These are phyloP conservation scores for Fusarium mundagurra DNA, from an alignment of 2,329 filamentous ascomycete species.

Conservation along the genomic window DNA sequence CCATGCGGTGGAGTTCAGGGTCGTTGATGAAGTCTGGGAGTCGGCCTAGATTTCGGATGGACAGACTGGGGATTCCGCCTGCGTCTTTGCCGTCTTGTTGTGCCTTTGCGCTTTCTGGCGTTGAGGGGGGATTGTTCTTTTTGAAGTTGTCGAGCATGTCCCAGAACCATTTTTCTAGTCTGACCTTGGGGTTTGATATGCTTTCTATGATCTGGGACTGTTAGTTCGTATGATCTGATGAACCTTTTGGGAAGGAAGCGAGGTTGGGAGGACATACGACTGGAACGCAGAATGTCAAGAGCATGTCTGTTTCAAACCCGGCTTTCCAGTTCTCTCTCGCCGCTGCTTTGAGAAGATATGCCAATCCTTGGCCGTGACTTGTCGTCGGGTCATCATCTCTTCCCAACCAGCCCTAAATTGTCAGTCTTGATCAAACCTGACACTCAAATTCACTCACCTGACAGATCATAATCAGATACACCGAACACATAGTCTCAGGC, in stretches of 20 bases:
- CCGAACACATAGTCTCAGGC: conserved; percentile 49
- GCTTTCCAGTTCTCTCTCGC: conserved; percentile 38
- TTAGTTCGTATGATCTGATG: too few relatives aligned
- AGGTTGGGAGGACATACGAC: conserved; percentile 35
- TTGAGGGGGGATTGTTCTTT: conserved; percentile 13
- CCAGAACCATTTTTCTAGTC: conserved; percentile 34
- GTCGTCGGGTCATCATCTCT: conserved; percentile 37
- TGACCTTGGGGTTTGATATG: conserved; percentile 37
- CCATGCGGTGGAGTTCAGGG: conserved; percentile 29
- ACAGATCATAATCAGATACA: conserved; percentile 51
- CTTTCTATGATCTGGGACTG: conserved; percentile 45
- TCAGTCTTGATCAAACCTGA: neutral
- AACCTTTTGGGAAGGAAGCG: neutral
- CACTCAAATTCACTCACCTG: conserved; percentile 38
- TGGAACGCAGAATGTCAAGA: conserved; percentile 45
- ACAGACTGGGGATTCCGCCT: conserved; percentile 22
- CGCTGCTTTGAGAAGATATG: conserved; percentile 45
- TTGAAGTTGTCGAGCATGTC: conserved; percentile 33
- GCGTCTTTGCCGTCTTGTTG: neutral
- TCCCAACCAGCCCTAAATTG: conserved; percentile 45
- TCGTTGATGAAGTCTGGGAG: conserved; percentile 32
- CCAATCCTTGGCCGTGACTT: conserved; percentile 48
- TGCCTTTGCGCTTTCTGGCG: neutral
- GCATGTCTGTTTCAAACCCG: conserved; percentile 43
- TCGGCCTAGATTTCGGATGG: conserved; percentile 23